Evolutionary conservation across 805 yeast species (phyloP).

Genomic region (Diddensiella santjacobensis): DNA sequence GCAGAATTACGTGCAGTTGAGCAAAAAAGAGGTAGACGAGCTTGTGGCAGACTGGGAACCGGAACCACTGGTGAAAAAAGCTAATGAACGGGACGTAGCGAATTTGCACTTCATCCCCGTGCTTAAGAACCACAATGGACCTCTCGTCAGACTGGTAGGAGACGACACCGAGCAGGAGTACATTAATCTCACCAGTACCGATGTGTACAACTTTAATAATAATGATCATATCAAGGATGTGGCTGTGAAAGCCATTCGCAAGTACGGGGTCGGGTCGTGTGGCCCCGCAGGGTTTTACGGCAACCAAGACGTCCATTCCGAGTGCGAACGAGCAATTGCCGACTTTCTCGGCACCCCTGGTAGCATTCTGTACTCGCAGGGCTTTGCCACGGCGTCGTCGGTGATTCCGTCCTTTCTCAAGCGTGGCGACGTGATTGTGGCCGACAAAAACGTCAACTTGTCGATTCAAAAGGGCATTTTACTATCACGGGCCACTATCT

Average conservation of each 20-base stretch:
- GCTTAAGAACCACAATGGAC: slow-evolving; percentile 49
- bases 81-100: slow-evolving; percentile 53
- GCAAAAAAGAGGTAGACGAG: slow-evolving; percentile 65
- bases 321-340: slow-evolving; percentile 72
- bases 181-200: slow-evolving; percentile 66
- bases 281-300: slow-evolving; percentile 99
- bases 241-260: slow-evolving; percentile 56
- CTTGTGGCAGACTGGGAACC: slow-evolving; percentile 91
- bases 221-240: slow-evolving; percentile 45
- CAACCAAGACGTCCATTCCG: slow-evolving; percentile 83
- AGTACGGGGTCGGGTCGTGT: slow-evolving; percentile 94
- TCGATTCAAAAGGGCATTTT: slow-evolving; percentile 84
- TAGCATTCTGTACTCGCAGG: slow-evolving; percentile 89
- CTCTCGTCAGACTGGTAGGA: slow-evolving; percentile 31
- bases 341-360: slow-evolving; percentile 70
- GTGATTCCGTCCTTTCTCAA: slow-evolving; percentile 91
- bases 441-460: slow-evolving; percentile 71
- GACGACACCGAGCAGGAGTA: slow-evolving; percentile 38
- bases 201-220: slow-evolving; percentile 61
- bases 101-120: slow-evolving; percentile 61
- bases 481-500: slow-evolving; percentile 81
- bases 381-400: slow-evolving; percentile 78
- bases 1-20: slow-evolving; percentile 56
- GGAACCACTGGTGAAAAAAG: slow-evolving; percentile 64
- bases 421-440: slow-evolving; percentile 90